A percentile compares a stretch with the other conserved stretches of the same genome.
Evolutionary conservation across 1,139 yeast genomes (phyloP).

Genomic region (Magnusiomyces paraingens): DNA sequence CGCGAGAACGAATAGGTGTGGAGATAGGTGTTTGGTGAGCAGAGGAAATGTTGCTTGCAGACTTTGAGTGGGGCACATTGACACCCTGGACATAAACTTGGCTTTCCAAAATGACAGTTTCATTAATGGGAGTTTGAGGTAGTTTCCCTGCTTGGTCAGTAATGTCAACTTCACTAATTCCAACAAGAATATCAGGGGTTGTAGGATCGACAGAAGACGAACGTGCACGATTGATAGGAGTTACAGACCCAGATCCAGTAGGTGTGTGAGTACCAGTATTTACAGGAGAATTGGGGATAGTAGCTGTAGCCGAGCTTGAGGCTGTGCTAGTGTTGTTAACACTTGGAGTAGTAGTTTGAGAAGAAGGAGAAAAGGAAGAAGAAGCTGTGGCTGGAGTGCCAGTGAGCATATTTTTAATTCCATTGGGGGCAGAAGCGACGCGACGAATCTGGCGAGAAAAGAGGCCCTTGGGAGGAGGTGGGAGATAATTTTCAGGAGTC

Average conservation of each 20-base stretch:
- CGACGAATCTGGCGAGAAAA: constrained; percentile 56
- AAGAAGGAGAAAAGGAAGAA: neutral
- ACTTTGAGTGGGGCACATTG: neutral
- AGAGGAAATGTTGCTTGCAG: neutral
- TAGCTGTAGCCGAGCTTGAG: constrained; percentile 9
- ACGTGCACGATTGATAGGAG: constrained; percentile 25
- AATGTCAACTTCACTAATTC: constrained; percentile 8
- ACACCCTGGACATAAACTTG: neutral
- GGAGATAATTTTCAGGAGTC: constrained; percentile 1
- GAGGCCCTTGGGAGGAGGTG: constrained; percentile 29
- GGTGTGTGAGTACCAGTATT: neutral
- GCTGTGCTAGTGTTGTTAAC: constrained; percentile 1
- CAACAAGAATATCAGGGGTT: constrained; percentile 1
- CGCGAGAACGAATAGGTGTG: constrained; percentile 30
- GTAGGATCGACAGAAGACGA: neutral
- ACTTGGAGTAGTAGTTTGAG: neutral
- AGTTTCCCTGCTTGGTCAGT: neutral
- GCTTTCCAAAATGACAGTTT: neutral
- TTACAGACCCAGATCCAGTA: constrained; percentile 1
- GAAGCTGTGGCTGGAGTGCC: constrained; percentile 11
- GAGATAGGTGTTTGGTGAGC: neutral
- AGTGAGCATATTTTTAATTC: constrained; percentile 31
- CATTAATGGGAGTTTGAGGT: neutral
- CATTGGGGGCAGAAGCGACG: constrained; percentile 79
- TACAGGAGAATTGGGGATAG: neutral